These are phyloP conservation scores for Xylaria nigripes DNA, from an alignment of 495 filamentous ascomycete genomes.

Conservation along the genomic window DNA sequence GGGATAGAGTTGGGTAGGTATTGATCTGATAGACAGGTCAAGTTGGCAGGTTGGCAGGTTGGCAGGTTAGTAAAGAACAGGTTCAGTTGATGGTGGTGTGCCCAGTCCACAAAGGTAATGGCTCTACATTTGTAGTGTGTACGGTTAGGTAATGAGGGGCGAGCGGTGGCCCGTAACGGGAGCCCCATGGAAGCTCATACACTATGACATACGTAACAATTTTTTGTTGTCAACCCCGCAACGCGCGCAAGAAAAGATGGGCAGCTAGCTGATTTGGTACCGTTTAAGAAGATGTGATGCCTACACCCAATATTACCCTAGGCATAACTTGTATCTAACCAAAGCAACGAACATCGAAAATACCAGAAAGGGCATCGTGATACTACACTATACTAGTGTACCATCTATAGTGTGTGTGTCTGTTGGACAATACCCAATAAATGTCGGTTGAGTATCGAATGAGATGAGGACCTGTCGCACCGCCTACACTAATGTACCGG, in stretches of 20 bases:
- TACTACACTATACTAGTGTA: neutral
- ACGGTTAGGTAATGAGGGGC: constrained; percentile 5
- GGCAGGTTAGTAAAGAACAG: neutral
- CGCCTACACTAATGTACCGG: too few relatives aligned
- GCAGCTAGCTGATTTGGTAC: neutral
- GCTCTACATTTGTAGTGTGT: neutral
- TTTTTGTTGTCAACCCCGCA: constrained; percentile 11
- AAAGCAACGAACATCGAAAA: too few relatives aligned
- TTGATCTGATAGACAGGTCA: neutral
- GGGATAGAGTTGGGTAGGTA: neutral
- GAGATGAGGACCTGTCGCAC: too few relatives aligned
- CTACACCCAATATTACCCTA: too few relatives aligned
- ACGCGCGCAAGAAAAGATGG: constrained; percentile 9
- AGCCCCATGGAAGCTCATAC: too few relatives aligned
- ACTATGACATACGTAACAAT: constrained; percentile 1
- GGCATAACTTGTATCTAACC: too few relatives aligned
- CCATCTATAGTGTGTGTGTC: neutral
- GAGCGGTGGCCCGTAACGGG: constrained; percentile 8
- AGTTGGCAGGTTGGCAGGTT: neutral
- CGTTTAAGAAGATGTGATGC: too few relatives aligned
- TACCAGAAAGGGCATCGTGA: too few relatives aligned
- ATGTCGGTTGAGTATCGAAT: neutral
- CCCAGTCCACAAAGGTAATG: constrained; percentile 4
- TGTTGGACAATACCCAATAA: neutral
- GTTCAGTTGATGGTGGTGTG: constrained; percentile 4